Evolutionary conservation across 176 grass and related monocot genomes (phyloP).

Genomic region (Carex kokanica): DNA sequence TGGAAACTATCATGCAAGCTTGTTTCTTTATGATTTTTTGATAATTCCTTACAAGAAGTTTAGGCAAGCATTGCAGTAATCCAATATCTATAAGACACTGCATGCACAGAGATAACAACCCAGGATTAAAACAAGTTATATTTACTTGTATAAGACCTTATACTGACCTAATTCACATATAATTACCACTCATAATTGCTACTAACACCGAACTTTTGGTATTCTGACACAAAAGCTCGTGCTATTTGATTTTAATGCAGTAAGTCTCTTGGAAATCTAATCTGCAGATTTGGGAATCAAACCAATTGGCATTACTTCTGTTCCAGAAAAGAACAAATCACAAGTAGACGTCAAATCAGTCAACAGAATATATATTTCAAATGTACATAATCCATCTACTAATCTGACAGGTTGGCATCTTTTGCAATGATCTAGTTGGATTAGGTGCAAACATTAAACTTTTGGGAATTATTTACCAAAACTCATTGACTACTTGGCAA

Average conservation of each 20-base stretch:
- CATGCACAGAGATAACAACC: conserved; percentile 7
- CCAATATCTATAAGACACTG: conserved; percentile 61
- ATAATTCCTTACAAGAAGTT: conserved; percentile 39
- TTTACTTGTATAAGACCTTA: not conserved
- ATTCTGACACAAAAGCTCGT: not conserved
- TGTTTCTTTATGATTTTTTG: conserved; percentile 60
- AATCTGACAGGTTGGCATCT: not conserved
- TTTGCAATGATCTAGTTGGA: not conserved
- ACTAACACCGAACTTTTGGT: not conserved
- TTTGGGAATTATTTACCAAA: conserved; percentile 1
- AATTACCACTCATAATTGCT: not conserved
- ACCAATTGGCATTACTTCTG: not conserved
- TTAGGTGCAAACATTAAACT: not conserved
- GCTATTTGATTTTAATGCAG: not conserved
- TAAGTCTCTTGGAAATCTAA: not conserved
- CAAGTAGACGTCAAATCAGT: not conserved
- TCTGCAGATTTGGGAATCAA: not conserved
- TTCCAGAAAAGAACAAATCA: not conserved
- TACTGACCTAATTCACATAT: not conserved
- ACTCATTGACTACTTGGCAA: not conserved
- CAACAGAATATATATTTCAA: not conserved
- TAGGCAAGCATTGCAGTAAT: conserved; percentile 45
- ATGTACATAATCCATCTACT: not conserved
- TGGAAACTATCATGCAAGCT: conserved; percentile 62
- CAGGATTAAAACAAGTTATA: conserved; percentile 7